Base-by-base conservation (phyloP, 106 monocot genomes). In the Dendrobium nobile region DNA sequence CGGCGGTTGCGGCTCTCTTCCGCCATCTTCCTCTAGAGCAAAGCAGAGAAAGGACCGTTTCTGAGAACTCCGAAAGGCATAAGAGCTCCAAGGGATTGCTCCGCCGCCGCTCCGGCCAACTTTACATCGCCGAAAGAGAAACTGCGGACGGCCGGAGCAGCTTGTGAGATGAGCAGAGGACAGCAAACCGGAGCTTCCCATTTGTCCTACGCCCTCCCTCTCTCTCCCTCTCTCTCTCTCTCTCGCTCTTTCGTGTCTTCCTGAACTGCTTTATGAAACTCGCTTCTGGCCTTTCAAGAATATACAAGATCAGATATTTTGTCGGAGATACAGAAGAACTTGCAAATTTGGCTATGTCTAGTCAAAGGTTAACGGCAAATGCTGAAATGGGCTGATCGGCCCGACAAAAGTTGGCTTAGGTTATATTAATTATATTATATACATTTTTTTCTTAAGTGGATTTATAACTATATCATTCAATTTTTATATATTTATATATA, bases 111-210 rank as follows among this genome's bases (percentile, higher is more conserved):
- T 44, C 44, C 41, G 41, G 19, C 43, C 43, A 44, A 42, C 3
- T 42, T 19, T 18, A 17, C 74, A 20, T 42, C 20, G 74, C 74
- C 43, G 5, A 44, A 18, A 74, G 43, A 74, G 1, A 42, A 28
- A 20, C 17, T 43, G 74, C 43, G 74, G 74, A 0, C 42, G 42
- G 43, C 43, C 74, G 19, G 74, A 74, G 74, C 18, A 44, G 28
- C 41, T 44, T 13, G 43, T 41, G n/a, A 74, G 43, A 44, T 74
- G 43, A 33, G 74, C 42, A 43, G 19, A 19, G 74, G 74, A 40
- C 72, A 40, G 72, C 37, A 72, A 72, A 28, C 10, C 72, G 37
- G 72, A 72, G 37, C 33, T 72, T 33, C 27, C 72, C 72, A 72
- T 72, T 40, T 72, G 40, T 37, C 16, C 33, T 40, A 16, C 33